These are phyloP conservation scores for Daedaleopsis nitida DNA, from an alignment of 768 basidiomycete species.

Conservation along the genomic window DNA sequence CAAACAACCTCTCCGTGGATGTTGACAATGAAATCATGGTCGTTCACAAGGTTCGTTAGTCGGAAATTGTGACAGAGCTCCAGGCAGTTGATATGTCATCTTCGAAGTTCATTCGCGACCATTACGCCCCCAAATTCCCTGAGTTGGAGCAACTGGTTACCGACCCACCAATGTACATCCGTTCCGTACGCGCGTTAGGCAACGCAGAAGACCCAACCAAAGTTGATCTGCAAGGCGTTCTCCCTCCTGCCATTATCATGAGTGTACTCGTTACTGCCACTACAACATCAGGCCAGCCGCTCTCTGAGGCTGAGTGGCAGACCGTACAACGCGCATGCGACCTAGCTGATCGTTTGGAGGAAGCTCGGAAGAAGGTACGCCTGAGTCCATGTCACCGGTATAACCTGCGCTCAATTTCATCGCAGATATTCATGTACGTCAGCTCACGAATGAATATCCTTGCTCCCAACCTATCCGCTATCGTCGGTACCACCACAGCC, in stretches of 20 bases:
- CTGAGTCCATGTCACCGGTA: neutral
- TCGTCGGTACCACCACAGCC: conserved; percentile 98
- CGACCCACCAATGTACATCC: conserved; percentile 91
- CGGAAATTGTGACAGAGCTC: neutral
- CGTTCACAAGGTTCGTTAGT: conserved; percentile 79
- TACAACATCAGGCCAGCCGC: conserved; percentile 76
- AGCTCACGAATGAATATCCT: conserved; percentile 98
- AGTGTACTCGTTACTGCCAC: conserved; percentile 96
- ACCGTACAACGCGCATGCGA: conserved; percentile 86
- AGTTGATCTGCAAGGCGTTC: conserved; percentile 74
- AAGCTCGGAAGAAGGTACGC: conserved; percentile 81
- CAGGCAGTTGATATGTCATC: conserved; percentile 23
- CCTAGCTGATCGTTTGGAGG: conserved; percentile 85
- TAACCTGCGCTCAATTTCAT: neutral
- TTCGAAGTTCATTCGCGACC: conserved; percentile 91
- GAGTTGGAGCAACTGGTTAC: conserved; percentile 95
- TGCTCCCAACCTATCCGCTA: conserved; percentile 97
- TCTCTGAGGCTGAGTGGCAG: conserved; percentile 72
- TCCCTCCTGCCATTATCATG: conserved; percentile 92
- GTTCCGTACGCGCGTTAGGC: conserved; percentile 83
- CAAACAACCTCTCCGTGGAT: conserved; percentile 97
- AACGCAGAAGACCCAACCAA: conserved; percentile 92
- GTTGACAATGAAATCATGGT: conserved; percentile 97
- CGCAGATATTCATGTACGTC: conserved; percentile 98
- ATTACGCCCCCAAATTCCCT: conserved; percentile 93